These are phyloP conservation scores for Eucalyptus polyanthemos DNA, from an alignment of 345 rosid species.

Conservation along the genomic window DNA sequence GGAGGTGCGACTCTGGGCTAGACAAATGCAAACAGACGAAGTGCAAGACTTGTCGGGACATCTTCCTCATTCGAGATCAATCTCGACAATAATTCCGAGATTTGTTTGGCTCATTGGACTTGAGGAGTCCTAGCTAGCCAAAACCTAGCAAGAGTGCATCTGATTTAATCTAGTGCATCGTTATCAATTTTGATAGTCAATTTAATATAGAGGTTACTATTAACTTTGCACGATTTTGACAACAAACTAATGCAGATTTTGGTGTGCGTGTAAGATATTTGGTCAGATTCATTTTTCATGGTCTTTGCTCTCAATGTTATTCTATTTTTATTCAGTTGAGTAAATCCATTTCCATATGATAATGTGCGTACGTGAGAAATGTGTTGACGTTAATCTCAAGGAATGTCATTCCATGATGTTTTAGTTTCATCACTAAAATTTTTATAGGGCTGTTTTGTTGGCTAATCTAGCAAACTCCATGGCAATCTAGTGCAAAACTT, in stretches of 20 bases:
- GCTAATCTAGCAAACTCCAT: background rate
- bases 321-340: background rate
- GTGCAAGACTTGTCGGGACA: background rate
- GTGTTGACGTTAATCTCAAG: background rate
- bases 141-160: no score
- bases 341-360: background rate
- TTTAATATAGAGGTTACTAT: no score
- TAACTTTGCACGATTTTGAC: no score
- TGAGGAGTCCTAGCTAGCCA: no score
- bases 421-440: background rate
- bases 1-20: background rate
- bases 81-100: background rate
- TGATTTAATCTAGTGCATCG: no score
- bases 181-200: no score
- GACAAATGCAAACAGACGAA: background rate
- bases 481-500: background rate
- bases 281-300: no score
- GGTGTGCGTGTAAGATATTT: no score
- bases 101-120: background rate
- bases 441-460: background rate
- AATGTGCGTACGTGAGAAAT: background rate
- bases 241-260: no score
- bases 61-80: background rate
- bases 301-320: background rate
- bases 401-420: background rate